phyloP scores from a whole-genome alignment of 2,329 filamentous ascomycete species.

The Fusarium veterinarium region DNA sequence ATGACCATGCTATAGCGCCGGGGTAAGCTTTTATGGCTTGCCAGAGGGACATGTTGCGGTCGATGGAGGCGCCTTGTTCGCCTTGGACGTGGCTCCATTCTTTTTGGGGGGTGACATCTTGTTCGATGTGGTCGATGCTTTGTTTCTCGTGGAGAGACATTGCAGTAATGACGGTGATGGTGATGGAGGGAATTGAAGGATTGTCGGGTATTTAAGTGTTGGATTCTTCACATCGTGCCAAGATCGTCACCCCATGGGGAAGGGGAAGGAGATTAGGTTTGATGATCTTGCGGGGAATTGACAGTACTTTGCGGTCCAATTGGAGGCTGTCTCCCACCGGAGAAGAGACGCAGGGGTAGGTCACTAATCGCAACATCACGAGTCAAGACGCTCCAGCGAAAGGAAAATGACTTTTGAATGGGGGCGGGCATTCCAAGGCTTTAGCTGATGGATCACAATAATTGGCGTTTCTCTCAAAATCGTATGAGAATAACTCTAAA shows the following conservation, averaged over 20 bases:
- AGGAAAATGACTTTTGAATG: fast-evolving
- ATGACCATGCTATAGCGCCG: conserved; percentile 38
- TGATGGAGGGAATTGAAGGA: neutral
- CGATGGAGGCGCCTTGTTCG: conserved; percentile 25
- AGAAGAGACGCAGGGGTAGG: too few species aligned
- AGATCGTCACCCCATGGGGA: neutral
- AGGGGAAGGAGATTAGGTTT: neutral
- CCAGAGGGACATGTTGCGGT: conserved; percentile 24
- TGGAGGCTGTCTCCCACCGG: neutral
- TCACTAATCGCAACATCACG: neutral
- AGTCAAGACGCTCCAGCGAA: neutral
- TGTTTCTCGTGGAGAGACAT: neutral
- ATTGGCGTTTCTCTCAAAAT: fast-evolving
- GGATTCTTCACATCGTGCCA: neutral
- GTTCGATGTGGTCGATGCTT: neutral
- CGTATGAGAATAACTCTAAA: fast-evolving
- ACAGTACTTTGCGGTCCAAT: neutral
- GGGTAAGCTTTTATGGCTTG: conserved; percentile 17
- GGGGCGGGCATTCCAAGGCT: fast-evolving
- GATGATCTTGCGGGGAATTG: neutral
- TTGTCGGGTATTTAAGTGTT: neutral
- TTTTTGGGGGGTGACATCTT: neutral
- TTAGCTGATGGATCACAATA: too few species aligned
- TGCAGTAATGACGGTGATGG: too few species aligned
- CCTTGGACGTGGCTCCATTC: conserved; percentile 31